Base-by-base conservation (phyloP, 345 rosid genomes). In the Acer campestre region DNA sequence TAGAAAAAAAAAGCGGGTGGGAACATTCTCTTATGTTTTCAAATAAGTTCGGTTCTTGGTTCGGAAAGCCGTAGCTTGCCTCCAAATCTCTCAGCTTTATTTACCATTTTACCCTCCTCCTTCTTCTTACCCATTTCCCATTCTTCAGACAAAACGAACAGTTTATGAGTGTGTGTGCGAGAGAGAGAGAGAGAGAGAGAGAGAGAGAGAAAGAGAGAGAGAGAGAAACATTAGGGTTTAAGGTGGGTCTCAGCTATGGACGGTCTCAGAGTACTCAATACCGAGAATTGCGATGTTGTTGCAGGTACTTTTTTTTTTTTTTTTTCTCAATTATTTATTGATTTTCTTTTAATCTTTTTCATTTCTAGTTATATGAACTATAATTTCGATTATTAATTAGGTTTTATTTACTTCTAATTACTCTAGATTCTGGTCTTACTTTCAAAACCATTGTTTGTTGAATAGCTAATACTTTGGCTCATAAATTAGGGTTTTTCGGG, bases 241-340 rank as follows among this genome's bases (percentile, higher is more conserved):
- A 66, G 78, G 61, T 67, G 51, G 16, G 16, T 56, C 27, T 67
- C 63, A 27, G 13, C 12, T 14, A 82, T 85, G 87, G 83, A 77
- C 13, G 51, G 46, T 2, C 51, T 64, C 51, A 31, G 17, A 62
- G 49, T 70, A 16, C 64, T 77, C 7, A 64, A 3, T 23, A 6
- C 17, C 51, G 80, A 71, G 59, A 67, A 62, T 53, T 0, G 48
- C 44, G 51, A 2, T 23, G 23, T 63, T 17, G 58, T 77, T 38
- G 58, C 25, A 42, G 82, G 87, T 85, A 75, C 9, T 51, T 1
- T 38, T 48, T 51, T 59, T 16, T 40, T 51, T 1, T 38, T 48
- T 51, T 59, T 16, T 40, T 49, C 48, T 29, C 14, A 7, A 23
- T 14, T 18, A 59, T n/a, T 74, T 22, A 3, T 64, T 66, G 70